phyloP scores from a whole-genome alignment of 139 green algal species.

The Micractinium conductrix region DNA sequence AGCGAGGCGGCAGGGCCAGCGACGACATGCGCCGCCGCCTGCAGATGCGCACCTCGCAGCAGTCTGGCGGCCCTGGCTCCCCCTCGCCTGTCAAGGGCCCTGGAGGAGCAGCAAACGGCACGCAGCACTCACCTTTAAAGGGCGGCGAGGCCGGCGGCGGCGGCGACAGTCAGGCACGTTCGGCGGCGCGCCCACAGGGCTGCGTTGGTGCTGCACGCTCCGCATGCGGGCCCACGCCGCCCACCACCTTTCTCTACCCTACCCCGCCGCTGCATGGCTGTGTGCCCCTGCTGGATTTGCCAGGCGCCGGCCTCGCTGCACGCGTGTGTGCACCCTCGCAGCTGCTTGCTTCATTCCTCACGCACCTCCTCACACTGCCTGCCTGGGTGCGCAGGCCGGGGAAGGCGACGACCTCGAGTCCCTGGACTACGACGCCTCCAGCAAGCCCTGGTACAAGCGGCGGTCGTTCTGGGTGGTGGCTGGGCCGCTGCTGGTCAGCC shows the following conservation, averaged over 20 bases:
- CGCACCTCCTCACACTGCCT: not conserved
- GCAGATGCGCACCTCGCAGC: not conserved
- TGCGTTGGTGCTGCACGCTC: too few relatives aligned
- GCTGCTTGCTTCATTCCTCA: too few relatives aligned
- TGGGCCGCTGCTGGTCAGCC: slow-evolving; percentile 21
- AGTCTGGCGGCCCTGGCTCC: not conserved
- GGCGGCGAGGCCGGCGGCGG: not conserved
- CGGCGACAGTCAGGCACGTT: too few relatives aligned
- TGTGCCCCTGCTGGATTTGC: too few relatives aligned
- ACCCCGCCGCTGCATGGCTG: too few relatives aligned
- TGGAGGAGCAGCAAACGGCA: too few relatives aligned
- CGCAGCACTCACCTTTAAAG: not conserved
- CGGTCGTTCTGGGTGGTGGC: slow-evolving; percentile 34
- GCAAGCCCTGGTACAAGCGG: slow-evolving; percentile 19
- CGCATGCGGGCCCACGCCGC: too few relatives aligned
- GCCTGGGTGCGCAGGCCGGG: not conserved
- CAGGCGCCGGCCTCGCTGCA: too few relatives aligned
- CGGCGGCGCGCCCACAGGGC: too few relatives aligned
- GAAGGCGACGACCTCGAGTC: slow-evolving; percentile 24
- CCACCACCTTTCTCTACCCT: not conserved
- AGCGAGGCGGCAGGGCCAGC: not conserved
- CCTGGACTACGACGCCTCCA: slow-evolving; percentile 15
- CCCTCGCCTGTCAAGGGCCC: not conserved
- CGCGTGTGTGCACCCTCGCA: too few relatives aligned
- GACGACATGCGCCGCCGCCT: not conserved